phyloP scores from a whole-genome alignment of 768 basidiomycete genomes.

The Kondoa subrosea region DNA sequence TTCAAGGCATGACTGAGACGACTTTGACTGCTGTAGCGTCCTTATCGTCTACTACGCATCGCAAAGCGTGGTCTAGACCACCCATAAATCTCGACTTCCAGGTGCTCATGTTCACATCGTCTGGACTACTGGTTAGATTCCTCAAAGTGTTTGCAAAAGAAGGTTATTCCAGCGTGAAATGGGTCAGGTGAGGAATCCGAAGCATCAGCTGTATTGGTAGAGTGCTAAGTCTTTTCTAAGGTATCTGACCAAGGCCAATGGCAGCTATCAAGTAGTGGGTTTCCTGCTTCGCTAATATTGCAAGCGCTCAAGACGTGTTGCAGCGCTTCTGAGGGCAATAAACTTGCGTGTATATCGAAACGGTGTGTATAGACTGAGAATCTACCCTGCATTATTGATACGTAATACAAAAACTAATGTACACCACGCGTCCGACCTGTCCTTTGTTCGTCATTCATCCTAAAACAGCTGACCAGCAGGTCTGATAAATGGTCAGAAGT shows the following conservation, averaged over 20 bases:
- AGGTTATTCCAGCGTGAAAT: conserved; percentile 48
- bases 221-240: not conserved
- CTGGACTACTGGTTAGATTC: conserved; percentile 88
- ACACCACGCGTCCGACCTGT: too few species aligned
- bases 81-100: conserved; percentile 98
- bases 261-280: conserved; percentile 62
- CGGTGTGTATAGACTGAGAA: too few species aligned
- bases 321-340: not conserved
- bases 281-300: not conserved
- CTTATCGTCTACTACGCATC: conserved; percentile 70
- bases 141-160: conserved; percentile 95
- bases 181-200: conserved; percentile 9
- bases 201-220: not conserved
- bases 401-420: too few species aligned
- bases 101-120: conserved; percentile 96
- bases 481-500: not conserved
- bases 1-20: conserved; percentile 83
- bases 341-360: not conserved
- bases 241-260: conserved; percentile 38
- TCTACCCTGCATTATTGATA: too few species aligned
- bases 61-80: conserved; percentile 93
- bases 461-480: not conserved
- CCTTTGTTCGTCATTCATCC: not conserved
- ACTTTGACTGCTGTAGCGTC: conserved; percentile 67
- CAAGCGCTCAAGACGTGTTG: not conserved